Conservation (phyloP, 352 stramenopile species). For the Peronosclerospora sorghi region DNA sequence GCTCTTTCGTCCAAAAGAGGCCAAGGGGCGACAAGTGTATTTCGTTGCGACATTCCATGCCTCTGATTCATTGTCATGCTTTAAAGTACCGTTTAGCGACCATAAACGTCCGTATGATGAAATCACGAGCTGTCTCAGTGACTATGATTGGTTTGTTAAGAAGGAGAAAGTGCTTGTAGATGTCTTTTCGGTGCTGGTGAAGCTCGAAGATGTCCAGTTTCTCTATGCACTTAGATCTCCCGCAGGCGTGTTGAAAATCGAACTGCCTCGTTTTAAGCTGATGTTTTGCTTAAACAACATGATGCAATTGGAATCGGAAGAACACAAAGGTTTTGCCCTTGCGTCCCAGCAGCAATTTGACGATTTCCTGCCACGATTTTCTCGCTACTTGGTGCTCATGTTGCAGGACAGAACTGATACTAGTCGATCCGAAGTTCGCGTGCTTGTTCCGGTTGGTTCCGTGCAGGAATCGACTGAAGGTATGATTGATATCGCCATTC, state of each 20-base stretch:
- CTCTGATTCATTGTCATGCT: conserved; percentile 7
- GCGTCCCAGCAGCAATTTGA: too few relatives aligned
- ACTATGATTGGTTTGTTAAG: conserved; percentile 21
- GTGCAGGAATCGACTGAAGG: conserved; percentile 4
- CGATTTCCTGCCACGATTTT: conserved; percentile 24
- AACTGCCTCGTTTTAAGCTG: too few relatives aligned
- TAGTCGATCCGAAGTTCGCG: conserved; percentile 8
- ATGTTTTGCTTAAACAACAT: conserved; percentile 19
- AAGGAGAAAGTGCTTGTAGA: conserved; percentile 1
- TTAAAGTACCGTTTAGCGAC: conserved; percentile 25
- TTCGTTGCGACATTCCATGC: conserved; percentile 17
- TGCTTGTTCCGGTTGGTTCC: conserved; percentile 27
- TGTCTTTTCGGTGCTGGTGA: conserved; percentile 16
- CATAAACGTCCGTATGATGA: conserved; percentile 3
- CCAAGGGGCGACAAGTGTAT: conserved; percentile 9
- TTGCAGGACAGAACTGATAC: conserved; percentile 6
- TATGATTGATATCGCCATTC: conserved; percentile 17
- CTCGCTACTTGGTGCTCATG: conserved; percentile 26
- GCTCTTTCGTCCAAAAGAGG: too few relatives aligned
- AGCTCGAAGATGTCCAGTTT: conserved; percentile 30
- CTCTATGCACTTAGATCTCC: conserved; percentile 22
- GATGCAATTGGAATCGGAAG: conserved; percentile 16
- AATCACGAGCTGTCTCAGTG: conserved; percentile 3
- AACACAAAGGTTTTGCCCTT: too few relatives aligned
- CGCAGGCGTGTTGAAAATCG: conserved; percentile 10